These are phyloP conservation scores for Coniochaeta pulveracea DNA, from an alignment of 2,329 filamentous ascomycete genomes.

Conservation along the genomic window DNA sequence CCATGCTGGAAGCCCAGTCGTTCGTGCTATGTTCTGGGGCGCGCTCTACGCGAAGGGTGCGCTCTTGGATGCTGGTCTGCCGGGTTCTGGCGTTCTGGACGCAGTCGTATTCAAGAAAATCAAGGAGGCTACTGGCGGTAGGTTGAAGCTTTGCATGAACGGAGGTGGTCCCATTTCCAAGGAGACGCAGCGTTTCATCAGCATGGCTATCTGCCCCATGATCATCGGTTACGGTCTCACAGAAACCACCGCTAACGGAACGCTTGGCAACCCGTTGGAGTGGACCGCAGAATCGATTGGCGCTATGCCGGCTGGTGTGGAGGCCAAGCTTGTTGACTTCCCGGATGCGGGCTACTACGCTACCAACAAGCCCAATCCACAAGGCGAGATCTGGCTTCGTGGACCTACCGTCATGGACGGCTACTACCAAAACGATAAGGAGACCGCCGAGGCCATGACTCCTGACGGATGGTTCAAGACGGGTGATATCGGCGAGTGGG, in stretches of 20 bases:
- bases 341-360: constrained; percentile 69
- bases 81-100: constrained; percentile 61
- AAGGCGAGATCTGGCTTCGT: constrained; percentile 84
- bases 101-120: constrained; percentile 82
- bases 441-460: constrained; percentile 59
- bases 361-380: constrained; percentile 63
- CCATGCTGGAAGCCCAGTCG: constrained; percentile 53
- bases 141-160: constrained; percentile 71
- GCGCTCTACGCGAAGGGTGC: constrained; percentile 40
- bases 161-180: constrained; percentile 76
- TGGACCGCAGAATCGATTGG: constrained; percentile 69
- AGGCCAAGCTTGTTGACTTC: constrained; percentile 81
- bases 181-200: constrained; percentile 80
- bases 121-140: constrained; percentile 78
- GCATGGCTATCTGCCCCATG: constrained; percentile 81
- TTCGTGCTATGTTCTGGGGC: constrained; percentile 64
- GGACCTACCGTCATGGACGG: constrained; percentile 58
- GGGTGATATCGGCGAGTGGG: constrained; percentile 73
- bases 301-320: constrained; percentile 60
- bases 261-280: constrained; percentile 62
- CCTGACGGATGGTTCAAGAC: constrained; percentile 81
- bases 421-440: constrained; percentile 69
- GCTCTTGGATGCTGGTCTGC: constrained; percentile 41
- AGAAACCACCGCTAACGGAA: constrained; percentile 70
- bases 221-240: constrained; percentile 82